phyloP scores from a whole-genome alignment of 2,329 filamentous ascomycete species.

The Talaromyces pinophilus region DNA sequence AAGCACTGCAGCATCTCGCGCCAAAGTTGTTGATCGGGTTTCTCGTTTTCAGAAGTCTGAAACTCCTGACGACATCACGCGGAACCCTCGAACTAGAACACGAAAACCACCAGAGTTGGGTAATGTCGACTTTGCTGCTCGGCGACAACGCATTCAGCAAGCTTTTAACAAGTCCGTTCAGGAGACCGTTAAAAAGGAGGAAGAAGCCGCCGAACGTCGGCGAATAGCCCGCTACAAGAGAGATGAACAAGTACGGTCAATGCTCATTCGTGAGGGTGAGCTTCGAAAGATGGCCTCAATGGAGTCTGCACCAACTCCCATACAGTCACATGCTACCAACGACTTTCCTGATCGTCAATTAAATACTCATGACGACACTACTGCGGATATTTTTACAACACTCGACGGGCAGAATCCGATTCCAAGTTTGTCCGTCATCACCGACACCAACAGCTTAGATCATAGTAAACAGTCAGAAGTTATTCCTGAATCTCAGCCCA shows the following conservation, averaged over 20 bases:
- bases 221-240: conserved; percentile 44
- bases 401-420: not conserved
- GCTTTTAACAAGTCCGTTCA: conserved; percentile 83
- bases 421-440: conserved; percentile 19
- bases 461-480: not conserved
- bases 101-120: conserved; percentile 63
- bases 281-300: conserved; percentile 25
- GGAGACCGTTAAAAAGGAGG: conserved; percentile 63
- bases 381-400: not conserved
- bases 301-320: conserved; percentile 21
- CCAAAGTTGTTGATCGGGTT: conserved; percentile 63
- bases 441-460: not conserved
- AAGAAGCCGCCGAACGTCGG: conserved; percentile 55
- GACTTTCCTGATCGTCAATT: not conserved
- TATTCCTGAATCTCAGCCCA: not conserved
- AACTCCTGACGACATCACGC: conserved; percentile 34
- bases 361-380: not conserved
- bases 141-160: conserved; percentile 77
- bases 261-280: conserved; percentile 29
- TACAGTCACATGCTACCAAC: not conserved
- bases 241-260: conserved; percentile 51
- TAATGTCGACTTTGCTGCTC: conserved; percentile 80
- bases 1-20: conserved; percentile 69
- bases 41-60: conserved; percentile 44
- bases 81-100: conserved; percentile 38